Base-by-base conservation (phyloP, 257 asterid species). In the Jacaranda mimosifolia region DNA sequence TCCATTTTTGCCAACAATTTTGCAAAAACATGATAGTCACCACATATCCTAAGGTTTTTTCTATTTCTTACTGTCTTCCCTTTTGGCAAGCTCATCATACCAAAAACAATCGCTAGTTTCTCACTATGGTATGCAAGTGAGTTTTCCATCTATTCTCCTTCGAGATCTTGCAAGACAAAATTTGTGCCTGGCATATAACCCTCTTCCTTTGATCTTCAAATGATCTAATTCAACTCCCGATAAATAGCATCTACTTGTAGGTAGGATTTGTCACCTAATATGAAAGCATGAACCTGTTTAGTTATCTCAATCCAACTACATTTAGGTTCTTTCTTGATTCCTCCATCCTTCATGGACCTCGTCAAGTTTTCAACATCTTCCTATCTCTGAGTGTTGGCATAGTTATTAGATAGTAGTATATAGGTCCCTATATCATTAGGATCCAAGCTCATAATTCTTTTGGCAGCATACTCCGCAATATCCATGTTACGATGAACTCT, bases 251-350 rank as follows among this genome's bases (percentile, higher is more conserved):
- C 80, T 17, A 80, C 85, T 70, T 84, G 79, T 5, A 97, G 97
- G 79, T 94, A 98, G 12, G 90, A 83, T 75, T 81, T 86, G 80
- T 92, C 99, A 4, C 96, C 94, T 83, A 90, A 55, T 45, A 89
- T 81, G 83, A 94, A 94, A 67, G 98, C 85, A 83, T 94, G 99
- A 62, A 92, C 84, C 77, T 81, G 80, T 55, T 87, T 87, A 46
- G 91, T 82, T 45, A 91, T 83, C 85, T 94, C 99, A 52, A 94
- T 85, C 98, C 99, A 94, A 81, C 99, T 94, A 79, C 99, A 94
- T 13, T 98, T 98, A 0, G 99, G 99, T 83, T 92, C 97, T 82
- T 94, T 92, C 88, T 87, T 89, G n/a, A 94, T 82, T 80, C 98
- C 92, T 76, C 64, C 77, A 3, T 72, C 80, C 83, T 48, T 89